A percentile compares a stretch with the other conserved stretches of the same genome.
Conservation (phyloP, 177 flowering plant species). For the Vitis hybrid region DNA sequence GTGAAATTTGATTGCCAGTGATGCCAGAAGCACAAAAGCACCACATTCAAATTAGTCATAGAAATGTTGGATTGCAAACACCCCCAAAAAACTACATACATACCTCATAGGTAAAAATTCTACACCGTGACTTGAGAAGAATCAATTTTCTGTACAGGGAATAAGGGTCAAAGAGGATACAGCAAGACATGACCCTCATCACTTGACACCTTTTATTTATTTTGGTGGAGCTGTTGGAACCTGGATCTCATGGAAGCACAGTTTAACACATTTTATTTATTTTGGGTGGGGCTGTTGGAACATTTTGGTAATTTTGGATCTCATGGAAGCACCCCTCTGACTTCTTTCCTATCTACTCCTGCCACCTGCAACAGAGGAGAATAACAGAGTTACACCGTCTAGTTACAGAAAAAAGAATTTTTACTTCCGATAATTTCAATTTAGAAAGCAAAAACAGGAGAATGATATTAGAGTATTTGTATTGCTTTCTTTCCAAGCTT, state of each 20-base stretch:
- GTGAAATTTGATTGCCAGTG: too few relatives aligned
- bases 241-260: too few relatives aligned
- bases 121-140: slow-evolving; percentile 1
- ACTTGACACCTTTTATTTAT: slow-evolving; percentile 13
- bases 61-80: background rate
- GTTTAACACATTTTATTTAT: too few relatives aligned
- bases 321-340: slow-evolving; percentile 55
- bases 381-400: background rate
- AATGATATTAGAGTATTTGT: too few relatives aligned
- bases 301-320: background rate
- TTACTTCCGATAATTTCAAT: background rate
- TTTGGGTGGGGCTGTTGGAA: too few relatives aligned
- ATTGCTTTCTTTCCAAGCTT: too few relatives aligned
- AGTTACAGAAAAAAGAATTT: background rate
- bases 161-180: background rate
- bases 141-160: slow-evolving; percentile 10
- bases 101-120: background rate
- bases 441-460: background rate
- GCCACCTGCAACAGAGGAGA: slow-evolving; percentile 44
- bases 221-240: background rate
- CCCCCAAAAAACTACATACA: background rate
- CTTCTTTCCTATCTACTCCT: slow-evolving; percentile 83
- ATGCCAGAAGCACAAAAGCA: too few relatives aligned
- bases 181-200: slow-evolving; percentile 5
- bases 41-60: background rate